These are phyloP conservation scores for Fusarium decemcellulare DNA, from an alignment of 2,329 filamentous ascomycete species.

Conservation along the genomic window DNA sequence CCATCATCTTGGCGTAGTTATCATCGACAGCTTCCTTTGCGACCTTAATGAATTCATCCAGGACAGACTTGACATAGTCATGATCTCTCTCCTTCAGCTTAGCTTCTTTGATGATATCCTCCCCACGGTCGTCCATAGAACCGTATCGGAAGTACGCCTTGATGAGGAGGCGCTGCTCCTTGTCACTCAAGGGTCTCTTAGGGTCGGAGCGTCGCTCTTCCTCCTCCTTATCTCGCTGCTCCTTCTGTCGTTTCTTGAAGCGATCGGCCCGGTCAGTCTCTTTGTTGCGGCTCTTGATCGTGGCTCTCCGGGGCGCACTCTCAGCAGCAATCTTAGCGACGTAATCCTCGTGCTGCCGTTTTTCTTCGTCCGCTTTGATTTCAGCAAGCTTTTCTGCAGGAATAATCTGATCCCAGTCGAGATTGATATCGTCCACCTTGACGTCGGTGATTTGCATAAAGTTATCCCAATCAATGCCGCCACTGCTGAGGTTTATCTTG, in stretches of 20 bases:
- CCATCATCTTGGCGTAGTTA: constrained; percentile 80
- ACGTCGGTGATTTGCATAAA: constrained; percentile 99
- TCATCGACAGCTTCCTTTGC: constrained; percentile 73
- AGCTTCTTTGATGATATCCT: constrained; percentile 90
- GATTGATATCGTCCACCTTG: constrained; percentile 84
- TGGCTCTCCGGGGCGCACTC: constrained; percentile 84
- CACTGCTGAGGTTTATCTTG: constrained; percentile 91
- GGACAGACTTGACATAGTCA: constrained; percentile 81
- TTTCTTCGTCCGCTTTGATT: constrained; percentile 91
- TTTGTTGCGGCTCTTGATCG: constrained; percentile 69
- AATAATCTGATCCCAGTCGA: constrained; percentile 99
- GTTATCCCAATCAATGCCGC: constrained; percentile 87
- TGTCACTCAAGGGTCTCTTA: constrained; percentile 89
- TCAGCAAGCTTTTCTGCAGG: constrained; percentile 91
- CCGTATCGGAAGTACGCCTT: constrained; percentile 93
- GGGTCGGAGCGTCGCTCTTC: constrained; percentile 84
- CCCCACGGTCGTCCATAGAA: constrained; percentile 87
- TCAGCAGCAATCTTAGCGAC: constrained; percentile 87
- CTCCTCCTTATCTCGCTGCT: constrained; percentile 75
- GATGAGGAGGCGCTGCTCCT: constrained; percentile 93
- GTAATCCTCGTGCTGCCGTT: constrained; percentile 85
- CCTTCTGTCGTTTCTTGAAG: constrained; percentile 76
- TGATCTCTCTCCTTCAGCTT: constrained; percentile 86
- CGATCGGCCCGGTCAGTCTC: constrained; percentile 76
- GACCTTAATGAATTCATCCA: constrained; percentile 79